Conservation (phyloP, 2,329 filamentous ascomycete species). For the Calonectria crousiana region DNA sequence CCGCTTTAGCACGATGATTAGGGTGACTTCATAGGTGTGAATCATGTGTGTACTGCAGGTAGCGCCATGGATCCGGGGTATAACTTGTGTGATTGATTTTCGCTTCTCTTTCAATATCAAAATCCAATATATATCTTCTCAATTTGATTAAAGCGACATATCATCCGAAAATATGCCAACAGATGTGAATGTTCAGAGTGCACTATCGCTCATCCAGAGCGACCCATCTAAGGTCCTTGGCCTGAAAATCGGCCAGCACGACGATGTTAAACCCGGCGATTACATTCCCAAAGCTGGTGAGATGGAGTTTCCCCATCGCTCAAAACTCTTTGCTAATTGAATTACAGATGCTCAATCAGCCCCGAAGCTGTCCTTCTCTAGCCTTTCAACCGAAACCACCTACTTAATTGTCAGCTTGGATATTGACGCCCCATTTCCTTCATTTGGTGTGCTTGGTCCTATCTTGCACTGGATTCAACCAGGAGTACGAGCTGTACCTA, state of each 20-base stretch:
- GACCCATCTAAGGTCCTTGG: constrained; percentile 33
- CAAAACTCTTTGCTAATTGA: not conserved
- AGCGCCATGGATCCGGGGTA: not conserved
- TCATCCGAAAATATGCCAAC: not conserved
- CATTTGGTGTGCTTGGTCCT: constrained; percentile 55
- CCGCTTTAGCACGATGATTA: not conserved
- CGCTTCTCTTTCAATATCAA: not conserved
- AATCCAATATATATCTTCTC: not conserved
- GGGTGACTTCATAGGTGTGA: not conserved
- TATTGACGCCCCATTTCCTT: constrained; percentile 60
- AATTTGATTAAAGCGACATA: not conserved
- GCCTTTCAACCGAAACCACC: constrained; percentile 25
- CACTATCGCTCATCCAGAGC: constrained; percentile 17
- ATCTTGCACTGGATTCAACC: constrained; percentile 62
- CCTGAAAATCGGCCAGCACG: constrained; percentile 22
- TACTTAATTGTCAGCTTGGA: constrained; percentile 59
- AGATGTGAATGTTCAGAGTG: not conserved
- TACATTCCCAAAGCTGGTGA: constrained; percentile 32
- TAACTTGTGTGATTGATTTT: not conserved
- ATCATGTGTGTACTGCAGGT: not conserved
- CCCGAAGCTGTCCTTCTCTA: constrained; percentile 23
- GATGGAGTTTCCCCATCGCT: not conserved
- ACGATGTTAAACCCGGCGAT: constrained; percentile 26
- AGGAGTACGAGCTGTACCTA: constrained; percentile 42
- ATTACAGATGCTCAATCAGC: constrained; percentile 16